These are phyloP conservation scores for Adiantum capillusveneris DNA, from an alignment of 75 land plant species.

Conservation along the genomic window DNA sequence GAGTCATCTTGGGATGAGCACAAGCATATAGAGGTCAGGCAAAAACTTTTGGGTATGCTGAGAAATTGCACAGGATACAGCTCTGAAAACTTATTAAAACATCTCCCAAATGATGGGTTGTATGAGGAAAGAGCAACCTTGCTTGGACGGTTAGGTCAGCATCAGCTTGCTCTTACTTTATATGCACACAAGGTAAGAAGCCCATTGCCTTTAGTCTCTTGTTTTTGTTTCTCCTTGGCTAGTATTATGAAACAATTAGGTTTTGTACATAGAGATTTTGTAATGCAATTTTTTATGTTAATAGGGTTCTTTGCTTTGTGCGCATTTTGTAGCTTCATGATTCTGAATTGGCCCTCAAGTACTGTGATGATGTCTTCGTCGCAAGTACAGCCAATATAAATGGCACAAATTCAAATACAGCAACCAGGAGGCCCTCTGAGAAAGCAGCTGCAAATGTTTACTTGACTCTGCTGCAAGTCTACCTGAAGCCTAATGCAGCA, in stretches of 20 bases:
- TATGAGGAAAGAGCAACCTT: constrained; percentile 91
- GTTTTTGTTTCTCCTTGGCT: too few species aligned
- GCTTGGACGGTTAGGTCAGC: constrained; percentile 83
- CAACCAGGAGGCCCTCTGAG: constrained; percentile 7
- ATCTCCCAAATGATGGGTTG: constrained; percentile 79
- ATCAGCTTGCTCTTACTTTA: constrained; percentile 85
- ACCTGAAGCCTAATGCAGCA: constrained; percentile 65
- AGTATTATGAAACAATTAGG: too few species aligned
- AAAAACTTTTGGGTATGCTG: constrained; percentile 74
- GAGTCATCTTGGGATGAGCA: constrained; percentile 81
- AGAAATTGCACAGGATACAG: constrained; percentile 63
- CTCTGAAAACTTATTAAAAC: constrained; percentile 56
- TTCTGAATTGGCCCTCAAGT: constrained; percentile 72
- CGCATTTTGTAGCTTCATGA: constrained; percentile 79
- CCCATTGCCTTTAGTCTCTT: too few species aligned
- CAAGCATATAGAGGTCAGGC: constrained; percentile 53
- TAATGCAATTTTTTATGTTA: too few species aligned
- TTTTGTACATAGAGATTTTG: too few species aligned
- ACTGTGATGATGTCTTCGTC: constrained; percentile 81
- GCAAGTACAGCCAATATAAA: constrained; percentile 6
- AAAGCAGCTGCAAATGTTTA: constrained; percentile 47
- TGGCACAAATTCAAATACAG: too few species aligned
- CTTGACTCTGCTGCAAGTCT: constrained; percentile 84
- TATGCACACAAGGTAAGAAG: constrained; percentile 89
- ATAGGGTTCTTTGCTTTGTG: too few species aligned